A percentile compares a stretch with the other conserved stretches of the same genome.
These are phyloP conservation scores for Fusarium coicis DNA, from an alignment of 2,329 filamentous ascomycete genomes.

Conservation along the genomic window DNA sequence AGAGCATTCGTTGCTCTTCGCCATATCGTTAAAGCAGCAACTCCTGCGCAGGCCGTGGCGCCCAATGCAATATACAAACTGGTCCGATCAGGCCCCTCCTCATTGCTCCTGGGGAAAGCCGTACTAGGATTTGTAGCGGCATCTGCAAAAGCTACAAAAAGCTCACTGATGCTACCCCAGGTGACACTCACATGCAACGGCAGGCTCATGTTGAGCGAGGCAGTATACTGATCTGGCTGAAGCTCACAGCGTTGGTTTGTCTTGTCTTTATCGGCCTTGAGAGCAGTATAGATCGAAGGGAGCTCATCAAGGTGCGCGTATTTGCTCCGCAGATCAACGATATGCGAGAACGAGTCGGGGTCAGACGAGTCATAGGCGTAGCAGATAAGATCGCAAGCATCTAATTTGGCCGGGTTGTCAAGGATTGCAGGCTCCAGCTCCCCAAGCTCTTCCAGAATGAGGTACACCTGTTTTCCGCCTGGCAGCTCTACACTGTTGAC, in stretches of 20 bases:
- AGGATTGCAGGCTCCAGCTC: slow-evolving; percentile 95
- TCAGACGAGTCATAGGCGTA: slow-evolving; percentile 98
- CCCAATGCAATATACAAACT: slow-evolving; percentile 87
- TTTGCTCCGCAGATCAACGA: slow-evolving; percentile 81
- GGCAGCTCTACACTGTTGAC: slow-evolving; percentile 97
- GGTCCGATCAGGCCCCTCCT: slow-evolving; percentile 84
- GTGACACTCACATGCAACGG: slow-evolving; percentile 95
- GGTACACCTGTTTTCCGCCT: slow-evolving; percentile 95
- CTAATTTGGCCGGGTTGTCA: slow-evolving; percentile 89
- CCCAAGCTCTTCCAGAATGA: slow-evolving; percentile 94
- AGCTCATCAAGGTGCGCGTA: slow-evolving; percentile 89
- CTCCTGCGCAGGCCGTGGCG: slow-evolving; percentile 72
- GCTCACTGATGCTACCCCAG: slow-evolving; percentile 92
- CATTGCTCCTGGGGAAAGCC: slow-evolving; percentile 89
- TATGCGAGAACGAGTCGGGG: slow-evolving; percentile 93
- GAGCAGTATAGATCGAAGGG: slow-evolving; percentile 88
- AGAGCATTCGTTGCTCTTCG: slow-evolving; percentile 64
- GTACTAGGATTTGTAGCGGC: slow-evolving; percentile 89
- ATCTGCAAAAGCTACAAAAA: slow-evolving; percentile 92
- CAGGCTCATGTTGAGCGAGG: slow-evolving; percentile 84
- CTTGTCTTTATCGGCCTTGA: slow-evolving; percentile 96
- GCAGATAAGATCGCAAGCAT: slow-evolving; percentile 92
- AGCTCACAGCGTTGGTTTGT: slow-evolving; percentile 93
- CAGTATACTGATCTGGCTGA: slow-evolving; percentile 93
- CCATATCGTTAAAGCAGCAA: slow-evolving; percentile 75